Evolutionary conservation across 1,139 yeast genomes (phyloP).

Genomic region (Geotrichum histeridarum): DNA sequence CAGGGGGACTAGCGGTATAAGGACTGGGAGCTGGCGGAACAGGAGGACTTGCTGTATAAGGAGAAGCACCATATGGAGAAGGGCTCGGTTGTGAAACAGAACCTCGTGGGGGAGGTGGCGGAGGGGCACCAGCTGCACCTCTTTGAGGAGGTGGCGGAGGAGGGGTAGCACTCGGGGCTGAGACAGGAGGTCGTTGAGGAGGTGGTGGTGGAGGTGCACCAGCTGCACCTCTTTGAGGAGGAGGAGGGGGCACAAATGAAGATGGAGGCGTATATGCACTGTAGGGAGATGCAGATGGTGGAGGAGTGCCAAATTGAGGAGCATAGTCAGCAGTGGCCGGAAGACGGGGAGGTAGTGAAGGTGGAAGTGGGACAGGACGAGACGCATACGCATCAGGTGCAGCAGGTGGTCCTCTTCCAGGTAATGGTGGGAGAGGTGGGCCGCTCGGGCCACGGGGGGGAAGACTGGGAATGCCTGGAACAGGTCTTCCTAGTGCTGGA

Average conservation of each 20-base stretch:
- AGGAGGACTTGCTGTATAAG: constrained; percentile 30
- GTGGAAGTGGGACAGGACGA: constrained; percentile 18
- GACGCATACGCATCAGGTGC: constrained; percentile 5
- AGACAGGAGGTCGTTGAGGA: constrained; percentile 28
- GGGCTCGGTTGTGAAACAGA: constrained; percentile 31
- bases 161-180: constrained; percentile 25
- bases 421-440: constrained; percentile 14
- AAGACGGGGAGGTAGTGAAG: constrained; percentile 17
- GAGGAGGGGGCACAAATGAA: constrained; percentile 23
- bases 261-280: constrained; percentile 1
- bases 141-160: constrained; percentile 28
- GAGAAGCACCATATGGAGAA: constrained; percentile 25
- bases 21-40: constrained; percentile 32
- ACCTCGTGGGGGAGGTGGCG: constrained; percentile 32
- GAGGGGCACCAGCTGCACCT: constrained; percentile 27
- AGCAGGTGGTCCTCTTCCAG: constrained; percentile 9
- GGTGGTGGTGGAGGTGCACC: constrained; percentile 35
- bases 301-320: constrained; percentile 19
- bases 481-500: constrained; percentile 21
- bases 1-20: constrained; percentile 26
- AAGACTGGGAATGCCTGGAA: constrained; percentile 8
- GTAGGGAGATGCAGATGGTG: constrained; percentile 21
- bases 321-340: constrained; percentile 13
- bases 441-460: constrained; percentile 13
- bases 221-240: constrained; percentile 20